Base-by-base conservation (phyloP, 768 basidiomycete species). In the Boletales sp. region DNA sequence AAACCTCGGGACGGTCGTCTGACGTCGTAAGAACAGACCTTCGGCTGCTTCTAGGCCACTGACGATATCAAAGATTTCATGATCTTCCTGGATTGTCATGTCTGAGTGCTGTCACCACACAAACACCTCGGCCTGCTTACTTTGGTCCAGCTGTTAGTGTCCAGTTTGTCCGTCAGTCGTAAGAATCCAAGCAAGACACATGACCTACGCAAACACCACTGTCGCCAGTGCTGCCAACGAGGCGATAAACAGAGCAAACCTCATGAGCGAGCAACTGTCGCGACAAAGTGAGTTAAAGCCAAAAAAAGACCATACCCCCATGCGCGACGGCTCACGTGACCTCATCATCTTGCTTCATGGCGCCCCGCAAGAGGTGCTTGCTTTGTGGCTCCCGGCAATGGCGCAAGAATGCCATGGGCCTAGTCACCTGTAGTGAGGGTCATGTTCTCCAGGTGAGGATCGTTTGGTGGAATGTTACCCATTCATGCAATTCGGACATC, bases 41-140 rank as follows among this genome's bases (percentile, higher is more conserved):
- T 97, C 94, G 3, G 90, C 74, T 4, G 72, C 74, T 68, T 94
- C 86, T 18, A 97, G 66, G 17, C 79, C 88, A 54, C 81, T 79
- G 51, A 95, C 93, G 13, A 97, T 78, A 70, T 97, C 94, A 63
- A 97, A 97, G 34, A 97, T 94, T 69, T 97, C 94, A 74, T 97
- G 81, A 72, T 97, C 94, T 71, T 94, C 88, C 87, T 93, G 56
- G 51, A 36, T 40, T 14, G 15, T 6, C 36, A 30, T 27, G 40
- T 46, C 27, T 47, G 45, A 51, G 32, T 51, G 39, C 47, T 12
- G 53, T 45, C 19, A 46, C 32, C 31, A 41, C 40, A 12, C 17
- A 51, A 40, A n/a, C 19, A 24, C 18, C 17, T 30, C 12, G 34
- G 8, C 17, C 17, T 34, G 53, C 68, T 47, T 51, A 85, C 86